Conservation (phyloP, 169 alveolate genomes). For the Plasmodium inui region DNA sequence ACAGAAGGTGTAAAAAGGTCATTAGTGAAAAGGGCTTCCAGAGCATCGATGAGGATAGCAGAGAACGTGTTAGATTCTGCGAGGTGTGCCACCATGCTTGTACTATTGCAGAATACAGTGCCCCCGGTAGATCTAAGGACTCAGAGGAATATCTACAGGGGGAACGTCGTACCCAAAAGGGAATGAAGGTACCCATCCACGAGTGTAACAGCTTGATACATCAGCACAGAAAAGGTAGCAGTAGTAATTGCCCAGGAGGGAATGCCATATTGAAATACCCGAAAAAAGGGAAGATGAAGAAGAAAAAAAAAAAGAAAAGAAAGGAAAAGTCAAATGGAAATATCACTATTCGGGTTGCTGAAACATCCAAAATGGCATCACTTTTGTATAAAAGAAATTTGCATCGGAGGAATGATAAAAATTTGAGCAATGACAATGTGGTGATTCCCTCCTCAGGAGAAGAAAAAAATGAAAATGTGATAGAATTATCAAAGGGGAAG, state of each 20-base stretch:
- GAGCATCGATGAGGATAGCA: not conserved
- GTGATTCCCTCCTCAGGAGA: not conserved
- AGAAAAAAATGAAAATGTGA: not conserved
- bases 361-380: not conserved
- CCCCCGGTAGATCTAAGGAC: not conserved
- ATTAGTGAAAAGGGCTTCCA: not conserved
- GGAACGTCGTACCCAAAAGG: not conserved
- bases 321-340: not conserved
- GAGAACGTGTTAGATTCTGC: not conserved
- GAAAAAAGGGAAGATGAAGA: not conserved
- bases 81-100: not conserved
- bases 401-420: not conserved
- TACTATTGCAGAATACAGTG: not conserved
- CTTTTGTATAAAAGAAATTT: not conserved
- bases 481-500: not conserved
- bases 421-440: not conserved
- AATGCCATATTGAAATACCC: not conserved
- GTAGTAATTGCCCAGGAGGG: not conserved
- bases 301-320: constrained; percentile 15
- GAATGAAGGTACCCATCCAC: not conserved
- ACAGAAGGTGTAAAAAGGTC: not conserved
- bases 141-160: not conserved
- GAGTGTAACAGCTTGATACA: not conserved
- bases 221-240: not conserved
- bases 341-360: not conserved